Base-by-base conservation (phyloP, 495 filamentous ascomycete genomes). In the Xylaria sp. region DNA sequence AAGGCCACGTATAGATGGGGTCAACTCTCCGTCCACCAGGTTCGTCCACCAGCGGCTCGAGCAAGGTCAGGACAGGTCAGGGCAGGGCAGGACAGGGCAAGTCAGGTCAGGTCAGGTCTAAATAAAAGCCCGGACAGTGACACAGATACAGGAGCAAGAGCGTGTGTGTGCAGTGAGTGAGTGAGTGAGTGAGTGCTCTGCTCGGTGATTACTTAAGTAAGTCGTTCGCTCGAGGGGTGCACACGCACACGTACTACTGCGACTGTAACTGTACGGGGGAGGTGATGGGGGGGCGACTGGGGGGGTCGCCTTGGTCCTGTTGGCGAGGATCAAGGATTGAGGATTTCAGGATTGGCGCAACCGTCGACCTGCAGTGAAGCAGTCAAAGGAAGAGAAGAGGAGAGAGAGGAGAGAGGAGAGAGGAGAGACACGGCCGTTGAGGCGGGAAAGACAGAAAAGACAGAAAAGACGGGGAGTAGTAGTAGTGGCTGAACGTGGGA, bases 281-380 rank as follows among this genome's bases (percentile, higher is more conserved):
- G n/a, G n/a, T n/a, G n/a, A n/a, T n/a, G n/a, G n/a, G n/a, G n/a
- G n/a, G n/a, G 46, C 12, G 59, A 17, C 43, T 50, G 44, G 62
- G 61, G 37, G 21, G 26, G 9, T 52, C 15, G 31, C 15, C 55
- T 37, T 52, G 26, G 62, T 50, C 52, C 19, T 66, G 31, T 37
- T 33, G 5, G 44, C 44, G 31, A 66, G 43, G 62, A 50, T 66
- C 29, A 57, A 50, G 65, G 65, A 68, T n/a, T n/a, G n/a, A n/a
- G n/a, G n/a, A n/a, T n/a, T n/a, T n/a, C n/a, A n/a, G n/a, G n/a
- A n/a, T 68, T 43, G 65, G 65, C 52, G 65, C 65, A 57, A 68
- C 48, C 50, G 21, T 41, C 48, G 5, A 58, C 15, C 33, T 68
- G 50, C 48, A 68, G 31, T 31, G 50, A 37, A 65, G 40, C 35